These are phyloP conservation scores for Cornus suecica DNA, from an alignment of 148 eudicot species.

Conservation along the genomic window DNA sequence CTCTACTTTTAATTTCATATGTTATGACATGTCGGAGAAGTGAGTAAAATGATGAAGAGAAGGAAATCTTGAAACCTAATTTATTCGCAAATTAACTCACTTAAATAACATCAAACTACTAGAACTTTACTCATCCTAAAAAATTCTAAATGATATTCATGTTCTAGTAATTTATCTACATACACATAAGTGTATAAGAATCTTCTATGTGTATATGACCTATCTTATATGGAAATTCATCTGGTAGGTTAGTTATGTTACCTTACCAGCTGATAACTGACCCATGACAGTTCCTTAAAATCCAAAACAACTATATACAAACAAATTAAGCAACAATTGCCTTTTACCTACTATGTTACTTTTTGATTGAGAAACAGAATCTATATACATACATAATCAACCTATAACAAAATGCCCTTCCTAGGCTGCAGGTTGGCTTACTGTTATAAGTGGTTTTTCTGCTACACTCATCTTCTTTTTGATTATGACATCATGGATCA, in stretches of 20 bases:
- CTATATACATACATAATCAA: background rate
- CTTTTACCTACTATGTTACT: conserved; percentile 19
- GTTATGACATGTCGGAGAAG: too few species aligned
- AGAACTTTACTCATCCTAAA: too few species aligned
- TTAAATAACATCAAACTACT: too few species aligned
- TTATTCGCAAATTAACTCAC: too few species aligned
- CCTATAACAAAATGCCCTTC: background rate
- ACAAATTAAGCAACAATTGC: conserved; percentile 24
- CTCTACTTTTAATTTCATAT: too few species aligned
- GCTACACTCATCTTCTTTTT: background rate
- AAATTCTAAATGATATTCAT: too few species aligned
- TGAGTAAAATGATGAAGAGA: too few species aligned
- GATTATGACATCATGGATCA: background rate
- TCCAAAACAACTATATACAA: conserved; percentile 2
- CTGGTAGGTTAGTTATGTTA: conserved; percentile 3
- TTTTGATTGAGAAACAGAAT: background rate
- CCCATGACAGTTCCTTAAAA: conserved; percentile 14
- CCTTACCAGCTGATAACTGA: background rate
- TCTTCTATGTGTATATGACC: background rate
- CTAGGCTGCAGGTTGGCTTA: background rate
- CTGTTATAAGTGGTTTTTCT: background rate
- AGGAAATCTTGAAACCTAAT: too few species aligned
- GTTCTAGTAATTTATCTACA: too few species aligned
- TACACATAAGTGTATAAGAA: too few species aligned
- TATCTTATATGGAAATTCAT: background rate